These are phyloP conservation scores for Colletotrichum aenigma DNA, from an alignment of 2,329 filamentous ascomycete genomes.

Conservation along the genomic window DNA sequence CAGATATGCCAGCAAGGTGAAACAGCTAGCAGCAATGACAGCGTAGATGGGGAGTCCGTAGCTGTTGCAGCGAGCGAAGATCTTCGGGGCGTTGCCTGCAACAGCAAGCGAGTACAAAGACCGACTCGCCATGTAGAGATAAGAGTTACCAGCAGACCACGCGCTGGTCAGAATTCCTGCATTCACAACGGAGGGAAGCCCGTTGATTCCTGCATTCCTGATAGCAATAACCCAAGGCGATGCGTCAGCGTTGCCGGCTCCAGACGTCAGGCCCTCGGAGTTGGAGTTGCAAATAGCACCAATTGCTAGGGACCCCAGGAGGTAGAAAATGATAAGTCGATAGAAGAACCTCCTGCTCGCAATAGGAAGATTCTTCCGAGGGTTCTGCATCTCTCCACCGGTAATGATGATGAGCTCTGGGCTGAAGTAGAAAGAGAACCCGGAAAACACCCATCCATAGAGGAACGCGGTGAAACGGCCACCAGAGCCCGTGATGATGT, in stretches of 20 bases:
- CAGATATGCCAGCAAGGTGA: slow-evolving; percentile 65
- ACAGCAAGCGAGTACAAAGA: slow-evolving; percentile 59
- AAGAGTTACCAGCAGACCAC: slow-evolving; percentile 53
- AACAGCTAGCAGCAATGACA: slow-evolving; percentile 53
- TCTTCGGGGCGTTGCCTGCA: slow-evolving; percentile 52
- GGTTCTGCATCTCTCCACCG: slow-evolving; percentile 39
- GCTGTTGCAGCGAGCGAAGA: slow-evolving; percentile 35
- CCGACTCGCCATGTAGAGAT: slow-evolving; percentile 59
- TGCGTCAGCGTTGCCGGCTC: slow-evolving; percentile 38
- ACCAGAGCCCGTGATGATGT: slow-evolving; percentile 22
- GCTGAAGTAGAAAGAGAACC: slow-evolving; percentile 25
- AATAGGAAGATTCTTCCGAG: slow-evolving; percentile 42
- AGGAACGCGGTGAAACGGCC: slow-evolving; percentile 22
- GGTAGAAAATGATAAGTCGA: slow-evolving; percentile 42
- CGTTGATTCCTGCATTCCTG: slow-evolving; percentile 54
- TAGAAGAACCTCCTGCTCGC: slow-evolving; percentile 27
- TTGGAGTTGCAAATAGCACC: slow-evolving; percentile 59
- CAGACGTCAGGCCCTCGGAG: slow-evolving; percentile 41
- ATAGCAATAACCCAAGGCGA: slow-evolving; percentile 55
- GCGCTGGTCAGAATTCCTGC: slow-evolving; percentile 57
- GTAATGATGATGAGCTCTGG: slow-evolving; percentile 24
- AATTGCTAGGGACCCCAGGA: slow-evolving; percentile 54
- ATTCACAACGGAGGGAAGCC: slow-evolving; percentile 59
- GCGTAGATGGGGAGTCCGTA: not conserved
- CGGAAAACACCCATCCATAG: slow-evolving; percentile 24